Evolutionary conservation across 805 yeast species (phyloP).

Genomic region (Yamadazyma kitorensis): DNA sequence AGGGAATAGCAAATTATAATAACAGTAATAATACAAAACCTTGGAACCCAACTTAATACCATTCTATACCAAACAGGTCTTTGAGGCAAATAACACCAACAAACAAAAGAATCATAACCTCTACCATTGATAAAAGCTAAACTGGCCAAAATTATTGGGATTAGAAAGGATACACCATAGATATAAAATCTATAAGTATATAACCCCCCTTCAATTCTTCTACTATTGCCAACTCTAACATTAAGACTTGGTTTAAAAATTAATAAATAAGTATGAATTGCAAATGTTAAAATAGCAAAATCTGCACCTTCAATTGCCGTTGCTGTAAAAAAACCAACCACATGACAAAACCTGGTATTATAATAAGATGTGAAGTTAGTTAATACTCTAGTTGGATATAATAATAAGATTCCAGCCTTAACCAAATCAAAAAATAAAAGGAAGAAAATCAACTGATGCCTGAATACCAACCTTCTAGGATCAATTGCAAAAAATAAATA

Average conservation of each 20-base stretch:
- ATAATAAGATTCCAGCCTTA: slow-evolving; percentile 64
- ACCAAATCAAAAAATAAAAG: slow-evolving; percentile 71
- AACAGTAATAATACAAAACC: slow-evolving; percentile 61
- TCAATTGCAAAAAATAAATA: slow-evolving; percentile 63
- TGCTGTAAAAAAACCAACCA: slow-evolving; percentile 79
- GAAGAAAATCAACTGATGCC: slow-evolving; percentile 68
- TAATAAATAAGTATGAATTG: slow-evolving; percentile 74
- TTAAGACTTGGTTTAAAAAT: slow-evolving; percentile 59
- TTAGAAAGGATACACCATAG: slow-evolving; percentile 52
- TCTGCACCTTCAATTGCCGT: slow-evolving; percentile 84
- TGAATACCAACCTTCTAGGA: slow-evolving; percentile 57
- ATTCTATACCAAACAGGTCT: slow-evolving; percentile 70
- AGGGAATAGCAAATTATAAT: slow-evolving; percentile 65
- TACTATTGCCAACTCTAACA: slow-evolving; percentile 35
- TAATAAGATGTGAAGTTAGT: slow-evolving; percentile 43
- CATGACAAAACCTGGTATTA: slow-evolving; percentile 52
- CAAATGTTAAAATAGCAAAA: slow-evolving; percentile 75
- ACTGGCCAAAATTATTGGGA: slow-evolving; percentile 69
- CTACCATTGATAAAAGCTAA: slow-evolving; percentile 58
- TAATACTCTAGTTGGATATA: slow-evolving; percentile 64
- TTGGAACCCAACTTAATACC: slow-evolving; percentile 77
- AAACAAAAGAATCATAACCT: slow-evolving; percentile 61
- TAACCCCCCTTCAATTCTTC: slow-evolving; percentile 67
- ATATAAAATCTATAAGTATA: slow-evolving; percentile 56
- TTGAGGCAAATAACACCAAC: slow-evolving; percentile 80